phyloP scores from a whole-genome alignment of 768 basidiomycete species.

The Roridomyces roridus region DNA sequence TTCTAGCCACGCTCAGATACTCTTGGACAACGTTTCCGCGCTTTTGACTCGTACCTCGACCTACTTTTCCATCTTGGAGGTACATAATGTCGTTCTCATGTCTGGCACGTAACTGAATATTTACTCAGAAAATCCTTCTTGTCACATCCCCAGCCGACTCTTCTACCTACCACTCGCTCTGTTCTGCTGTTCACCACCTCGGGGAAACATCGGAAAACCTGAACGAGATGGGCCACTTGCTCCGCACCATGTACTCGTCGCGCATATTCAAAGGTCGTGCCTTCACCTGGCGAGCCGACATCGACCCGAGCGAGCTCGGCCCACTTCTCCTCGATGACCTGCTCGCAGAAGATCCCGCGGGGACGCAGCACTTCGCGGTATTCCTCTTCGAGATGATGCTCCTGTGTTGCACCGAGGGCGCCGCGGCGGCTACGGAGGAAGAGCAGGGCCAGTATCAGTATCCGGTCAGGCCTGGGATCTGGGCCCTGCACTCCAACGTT shows the following conservation, averaged over 20 bases:
- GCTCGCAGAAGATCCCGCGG: conserved; percentile 31
- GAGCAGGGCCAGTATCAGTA: conserved; percentile 28
- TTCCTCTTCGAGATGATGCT: conserved; percentile 44
- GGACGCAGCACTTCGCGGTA: conserved; percentile 30
- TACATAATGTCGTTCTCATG: conserved; percentile 1
- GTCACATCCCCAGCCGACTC: conserved; percentile 34
- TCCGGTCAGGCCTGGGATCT: conserved; percentile 46
- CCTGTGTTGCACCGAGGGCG: conserved; percentile 38
- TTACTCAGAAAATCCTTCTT: conserved; percentile 28
- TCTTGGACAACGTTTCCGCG: conserved; percentile 37
- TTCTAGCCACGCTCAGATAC: conserved; percentile 28
- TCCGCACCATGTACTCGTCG: conserved; percentile 41
- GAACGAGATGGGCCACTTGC: conserved; percentile 42
- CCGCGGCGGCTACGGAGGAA: conserved; percentile 7
- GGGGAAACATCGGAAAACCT: conserved; percentile 40
- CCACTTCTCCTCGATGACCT: conserved; percentile 42
- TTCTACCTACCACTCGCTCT: conserved; percentile 39
- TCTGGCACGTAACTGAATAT: neutral
- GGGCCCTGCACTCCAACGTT: conserved; percentile 39
- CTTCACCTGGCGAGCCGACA: conserved; percentile 30
- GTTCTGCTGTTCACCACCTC: conserved; percentile 36
- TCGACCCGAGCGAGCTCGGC: conserved; percentile 37
- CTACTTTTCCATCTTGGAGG: conserved; percentile 38
- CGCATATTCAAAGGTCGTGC: conserved; percentile 35
- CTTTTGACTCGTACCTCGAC: conserved; percentile 39